These are phyloP conservation scores for Neurospora crassa DNA, from an alignment of 2,329 filamentous ascomycete genomes.

Conservation along the genomic window DNA sequence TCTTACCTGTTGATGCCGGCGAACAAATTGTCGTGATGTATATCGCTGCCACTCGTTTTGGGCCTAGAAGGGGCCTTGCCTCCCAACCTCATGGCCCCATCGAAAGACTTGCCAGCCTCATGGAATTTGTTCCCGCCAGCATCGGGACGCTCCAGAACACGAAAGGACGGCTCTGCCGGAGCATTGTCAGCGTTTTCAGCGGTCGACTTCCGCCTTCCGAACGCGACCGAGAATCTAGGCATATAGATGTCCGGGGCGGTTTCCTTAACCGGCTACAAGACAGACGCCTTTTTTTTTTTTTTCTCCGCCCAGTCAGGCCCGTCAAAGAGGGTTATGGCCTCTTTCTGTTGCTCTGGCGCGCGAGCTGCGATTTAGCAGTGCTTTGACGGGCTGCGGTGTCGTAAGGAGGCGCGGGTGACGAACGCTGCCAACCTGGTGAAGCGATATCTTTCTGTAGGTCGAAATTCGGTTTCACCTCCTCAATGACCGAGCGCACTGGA, in stretches of 20 bases:
- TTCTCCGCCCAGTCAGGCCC: neutral
- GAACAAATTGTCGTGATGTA: slow-evolving; percentile 46
- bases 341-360: neutral
- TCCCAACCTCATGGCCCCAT: slow-evolving; percentile 36
- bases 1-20: slow-evolving; percentile 45
- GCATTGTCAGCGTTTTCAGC: slow-evolving; percentile 45
- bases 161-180: slow-evolving; percentile 42
- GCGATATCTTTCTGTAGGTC: slow-evolving; percentile 9
- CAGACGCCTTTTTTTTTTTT: neutral
- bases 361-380: neutral
- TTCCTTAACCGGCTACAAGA: neutral
- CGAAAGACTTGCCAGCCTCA: slow-evolving; percentile 34
- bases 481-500: slow-evolving; percentile 1
- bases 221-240: slow-evolving; percentile 53
- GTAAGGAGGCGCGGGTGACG: neutral
- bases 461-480: slow-evolving; percentile 7
- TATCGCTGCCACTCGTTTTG: slow-evolving; percentile 29
- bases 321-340: neutral
- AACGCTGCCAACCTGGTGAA: neutral
- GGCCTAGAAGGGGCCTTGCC: slow-evolving; percentile 28
- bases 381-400: neutral
- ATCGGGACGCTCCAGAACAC: slow-evolving; percentile 46
- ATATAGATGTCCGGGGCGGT: slow-evolving; percentile 33
- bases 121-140: slow-evolving; percentile 18
- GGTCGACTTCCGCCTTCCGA: slow-evolving; percentile 51